Conservation (phyloP, 495 filamentous ascomycete genomes). For the Ascobolus immersus region DNA sequence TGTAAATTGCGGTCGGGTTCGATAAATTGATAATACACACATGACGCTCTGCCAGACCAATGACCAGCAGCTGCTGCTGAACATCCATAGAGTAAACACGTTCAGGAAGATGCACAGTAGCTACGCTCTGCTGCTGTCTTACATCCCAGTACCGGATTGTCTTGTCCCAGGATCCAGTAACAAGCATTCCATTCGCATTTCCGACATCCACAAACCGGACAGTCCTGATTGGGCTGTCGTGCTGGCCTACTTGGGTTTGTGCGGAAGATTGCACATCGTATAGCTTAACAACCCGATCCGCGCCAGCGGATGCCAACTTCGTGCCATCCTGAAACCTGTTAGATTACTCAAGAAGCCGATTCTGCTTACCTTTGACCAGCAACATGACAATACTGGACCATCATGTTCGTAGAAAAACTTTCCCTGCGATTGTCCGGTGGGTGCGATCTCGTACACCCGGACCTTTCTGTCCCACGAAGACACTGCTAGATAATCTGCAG, state of each 20-base stretch:
- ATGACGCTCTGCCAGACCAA: slow-evolving; percentile 68
- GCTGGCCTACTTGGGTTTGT: slow-evolving; percentile 40
- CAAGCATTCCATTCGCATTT: slow-evolving; percentile 36
- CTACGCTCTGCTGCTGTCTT: slow-evolving; percentile 34
- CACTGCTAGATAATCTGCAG: slow-evolving; percentile 53
- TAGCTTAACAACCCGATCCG: slow-evolving; percentile 61
- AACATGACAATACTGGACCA: slow-evolving; percentile 48
- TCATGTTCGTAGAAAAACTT: slow-evolving; percentile 58
- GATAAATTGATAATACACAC: slow-evolving; percentile 67
- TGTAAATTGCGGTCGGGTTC: slow-evolving; percentile 53
- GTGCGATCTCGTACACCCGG: slow-evolving; percentile 68
- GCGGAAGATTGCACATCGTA: slow-evolving; percentile 38
- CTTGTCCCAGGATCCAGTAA: slow-evolving; percentile 90
- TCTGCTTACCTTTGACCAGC: slow-evolving; percentile 57
- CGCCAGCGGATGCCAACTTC: slow-evolving; percentile 58
- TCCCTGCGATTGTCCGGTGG: slow-evolving; percentile 41
- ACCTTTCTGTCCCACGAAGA: slow-evolving; percentile 87
- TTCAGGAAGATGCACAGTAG: slow-evolving; percentile 40
- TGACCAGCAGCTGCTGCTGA: slow-evolving; percentile 47
- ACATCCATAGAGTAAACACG: slow-evolving; percentile 75
- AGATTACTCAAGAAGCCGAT: neutral
- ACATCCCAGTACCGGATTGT: slow-evolving; percentile 91
- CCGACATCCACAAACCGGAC: slow-evolving; percentile 48
- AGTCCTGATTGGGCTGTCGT: slow-evolving; percentile 55
- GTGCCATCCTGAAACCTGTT: slow-evolving; percentile 24